Evolutionary conservation across 2,329 filamentous ascomycete genomes (phyloP), one percentile per base, ranked within the genome.

Genomic region (Dendrostoma leiphaemia): DNA sequence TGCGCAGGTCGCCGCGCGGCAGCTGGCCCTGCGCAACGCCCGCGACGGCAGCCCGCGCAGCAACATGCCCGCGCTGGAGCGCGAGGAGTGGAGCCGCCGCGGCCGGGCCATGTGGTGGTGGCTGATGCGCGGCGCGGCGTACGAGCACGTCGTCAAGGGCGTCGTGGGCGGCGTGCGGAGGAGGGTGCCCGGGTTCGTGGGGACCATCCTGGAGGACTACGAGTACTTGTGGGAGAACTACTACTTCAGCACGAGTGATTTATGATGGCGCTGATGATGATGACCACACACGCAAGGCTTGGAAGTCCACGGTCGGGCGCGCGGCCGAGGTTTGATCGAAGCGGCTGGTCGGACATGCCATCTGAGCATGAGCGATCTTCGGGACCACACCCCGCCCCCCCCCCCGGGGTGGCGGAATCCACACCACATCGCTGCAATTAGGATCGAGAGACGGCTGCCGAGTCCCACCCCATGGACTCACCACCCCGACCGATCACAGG

Each of bases 211-310:
- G 59, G 91, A 97, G 68, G 94, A 99, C 69, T 99, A 99, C 68
- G 90, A 96, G 71, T 97, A 95, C 69, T 78, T 99, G 29, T 99
- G 94, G 94, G 91, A 97, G 72, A 92, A 95, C 64, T 97, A 97
- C 71, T 95, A 97, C 72, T 99, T 97, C 71, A 83, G 81, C 69
- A 84, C 82, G 32, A 82, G 78, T 52, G 56, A 58, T 12, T 56
- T 63, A 15, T 23, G 44, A 44, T 23, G 38, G 15, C 5, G 8
- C 37, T n/a, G n/a, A n/a, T n/a, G n/a, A n/a, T n/a, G n/a, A n/a
- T n/a, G n/a, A n/a, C n/a, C n/a, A n/a, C n/a, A n/a, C n/a, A n/a
- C n/a, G n/a, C n/a, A n/a, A n/a, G n/a, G n/a, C n/a, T n/a, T n/a
- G n/a, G n/a, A n/a, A n/a, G n/a, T n/a, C n/a, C n/a, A n/a, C n/a